Evolutionary conservation across 2,329 filamentous ascomycete species (phyloP), one percentile per base, ranked within the genome.

Genomic region (Cladorrhinum sp.): DNA sequence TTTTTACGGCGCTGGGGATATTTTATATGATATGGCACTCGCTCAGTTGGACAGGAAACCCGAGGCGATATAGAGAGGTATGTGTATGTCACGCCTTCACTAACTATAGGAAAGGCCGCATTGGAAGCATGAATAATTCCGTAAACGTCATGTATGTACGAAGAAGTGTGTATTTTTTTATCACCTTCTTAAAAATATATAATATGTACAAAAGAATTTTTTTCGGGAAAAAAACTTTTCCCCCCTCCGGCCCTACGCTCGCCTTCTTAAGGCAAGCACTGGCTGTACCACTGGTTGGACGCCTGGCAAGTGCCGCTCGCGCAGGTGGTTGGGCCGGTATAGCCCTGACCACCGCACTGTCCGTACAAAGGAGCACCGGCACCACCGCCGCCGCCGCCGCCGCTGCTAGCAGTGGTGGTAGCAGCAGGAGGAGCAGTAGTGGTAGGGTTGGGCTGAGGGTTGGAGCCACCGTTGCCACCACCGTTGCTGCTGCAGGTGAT

Each of bases 281-380:
- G 55, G 60, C 65, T 66, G 16, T 69, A 69, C 55, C 59, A 69
- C 30, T 68, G 33, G 51, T 68, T 69, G 6, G 55, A 55, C 14
- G 16, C 61, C 60, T 58, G 66, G 67, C 67, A 69, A 0, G 55
- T 68, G 10, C 67, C 67, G 58, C 60, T 51, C 2, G 65, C 60
- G 30, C 67, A 69, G 4, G 52, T 51, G 10, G 65, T 69, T n/a
- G 67, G 60, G 18, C 66, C 67, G 14, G 65, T 62, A 42, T 64
- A 69, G 5, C 67, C 67, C n/a, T 61, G 24, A 3, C 67, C 67
- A 26, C 67, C 66, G 58, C 67, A 69, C 66, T 69, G 67, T 16
- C 58, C 66, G 21, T 67, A 69, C 2, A 69, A 61, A 2, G 65
- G 55, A 1, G 59, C 66, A 16, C 46, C 23, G n/a, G 58, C 58